Evolutionary conservation across 108 stramenopile genomes (phyloP).

Genomic region (Skeletonema potamos): DNA sequence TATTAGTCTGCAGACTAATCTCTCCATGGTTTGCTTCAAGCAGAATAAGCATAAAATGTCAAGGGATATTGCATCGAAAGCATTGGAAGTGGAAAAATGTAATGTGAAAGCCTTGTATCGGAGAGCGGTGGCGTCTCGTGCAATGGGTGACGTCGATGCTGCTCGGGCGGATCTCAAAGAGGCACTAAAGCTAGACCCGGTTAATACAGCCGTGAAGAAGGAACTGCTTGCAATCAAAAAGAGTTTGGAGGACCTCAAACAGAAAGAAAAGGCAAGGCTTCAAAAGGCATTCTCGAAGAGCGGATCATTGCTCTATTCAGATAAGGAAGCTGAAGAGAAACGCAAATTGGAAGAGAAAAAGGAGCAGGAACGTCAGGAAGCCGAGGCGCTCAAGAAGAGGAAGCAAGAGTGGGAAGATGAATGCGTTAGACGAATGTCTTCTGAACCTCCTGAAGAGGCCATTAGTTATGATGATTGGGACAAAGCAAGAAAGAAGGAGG

Average conservation of each 20-base stretch:
- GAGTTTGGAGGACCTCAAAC: conserved; percentile 46
- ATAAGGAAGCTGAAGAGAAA: conserved; percentile 77
- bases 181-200: conserved; percentile 58
- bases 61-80: conserved; percentile 68
- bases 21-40: conserved; percentile 81
- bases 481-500: conserved; percentile 57
- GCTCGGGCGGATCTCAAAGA: conserved; percentile 62
- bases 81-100: conserved; percentile 60
- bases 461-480: conserved; percentile 82
- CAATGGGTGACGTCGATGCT: conserved; percentile 56
- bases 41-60: conserved; percentile 61
- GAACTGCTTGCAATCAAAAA: conserved; percentile 65
- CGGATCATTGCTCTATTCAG: conserved; percentile 57
- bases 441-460: conserved; percentile 48
- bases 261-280: conserved; percentile 56
- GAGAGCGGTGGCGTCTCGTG: conserved; percentile 61
- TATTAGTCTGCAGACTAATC: conserved; percentile 70
- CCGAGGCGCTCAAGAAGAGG: conserved; percentile 56
- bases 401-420: conserved; percentile 87
- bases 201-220: conserved; percentile 63
- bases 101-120: conserved; percentile 89
- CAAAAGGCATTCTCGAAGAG: conserved; percentile 70
- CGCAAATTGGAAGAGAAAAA: conserved; percentile 48
- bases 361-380: conserved; percentile 57
- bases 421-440: conserved; percentile 70